Percentiles rank a stretch among this genome's conserved stretches.
phyloP scores from a whole-genome alignment of 192 early-diverging fungal species.

The Funneliformis mosseae region DNA sequence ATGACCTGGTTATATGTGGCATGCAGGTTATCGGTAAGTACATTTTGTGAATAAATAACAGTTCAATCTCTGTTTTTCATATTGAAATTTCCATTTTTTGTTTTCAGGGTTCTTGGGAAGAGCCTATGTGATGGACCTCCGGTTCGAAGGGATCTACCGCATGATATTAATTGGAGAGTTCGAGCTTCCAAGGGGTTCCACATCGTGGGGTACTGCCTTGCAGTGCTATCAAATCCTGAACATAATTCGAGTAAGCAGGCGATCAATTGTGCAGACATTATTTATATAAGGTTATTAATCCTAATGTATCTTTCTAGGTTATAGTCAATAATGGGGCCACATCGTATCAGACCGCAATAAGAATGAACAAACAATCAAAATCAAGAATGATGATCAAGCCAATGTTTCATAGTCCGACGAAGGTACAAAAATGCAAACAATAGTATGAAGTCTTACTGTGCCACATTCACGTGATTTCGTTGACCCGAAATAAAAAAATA shows the following conservation, averaged over 20 bases:
- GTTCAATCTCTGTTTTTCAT: neutral
- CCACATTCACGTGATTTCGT: too few species aligned
- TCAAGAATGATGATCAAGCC: slow-evolving; percentile 19
- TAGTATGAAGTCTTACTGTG: too few species aligned
- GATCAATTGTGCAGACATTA: slow-evolving; percentile 5
- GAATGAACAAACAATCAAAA: slow-evolving; percentile 32
- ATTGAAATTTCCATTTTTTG: slow-evolving; percentile 19
- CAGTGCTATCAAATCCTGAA: slow-evolving; percentile 32
- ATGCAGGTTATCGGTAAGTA: slow-evolving; percentile 27
- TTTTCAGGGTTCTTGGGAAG: slow-evolving; percentile 31
- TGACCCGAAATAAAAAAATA: too few species aligned
- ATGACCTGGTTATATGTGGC: slow-evolving; percentile 27
- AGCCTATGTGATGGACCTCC: slow-evolving; percentile 27
- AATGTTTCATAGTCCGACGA: slow-evolving; percentile 33
- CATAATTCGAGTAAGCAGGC: slow-evolving; percentile 29
- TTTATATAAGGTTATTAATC: slow-evolving; percentile 18
- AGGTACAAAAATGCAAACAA: slow-evolving; percentile 9
- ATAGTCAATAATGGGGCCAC: slow-evolving; percentile 30
- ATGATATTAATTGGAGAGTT: slow-evolving; percentile 33
- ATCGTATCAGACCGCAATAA: slow-evolving; percentile 31
- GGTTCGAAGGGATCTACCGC: slow-evolving; percentile 20
- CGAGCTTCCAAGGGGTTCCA: slow-evolving; percentile 19
- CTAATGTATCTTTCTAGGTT: slow-evolving; percentile 30
- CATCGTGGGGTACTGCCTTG: slow-evolving; percentile 32
- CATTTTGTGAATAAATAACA: neutral